Percentiles rank a stretch among this genome's conserved stretches.
Conservation (phyloP, 163 green algal genomes). For the Volvox carteri region DNA sequence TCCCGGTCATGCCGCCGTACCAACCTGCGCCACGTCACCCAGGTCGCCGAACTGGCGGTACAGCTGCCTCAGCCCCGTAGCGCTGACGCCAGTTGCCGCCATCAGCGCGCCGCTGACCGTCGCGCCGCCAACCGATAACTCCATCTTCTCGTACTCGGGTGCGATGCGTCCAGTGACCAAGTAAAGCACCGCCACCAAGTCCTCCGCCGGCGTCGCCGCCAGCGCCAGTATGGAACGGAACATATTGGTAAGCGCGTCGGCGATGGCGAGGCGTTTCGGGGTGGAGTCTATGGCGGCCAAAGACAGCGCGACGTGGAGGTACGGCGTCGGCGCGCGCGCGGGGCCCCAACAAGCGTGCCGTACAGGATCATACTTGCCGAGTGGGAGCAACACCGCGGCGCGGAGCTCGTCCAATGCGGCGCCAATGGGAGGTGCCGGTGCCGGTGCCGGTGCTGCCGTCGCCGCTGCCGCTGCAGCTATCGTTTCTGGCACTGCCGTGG, state of each 20-base stretch:
- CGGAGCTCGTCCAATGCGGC: constrained; percentile 7
- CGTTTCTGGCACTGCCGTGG: background rate
- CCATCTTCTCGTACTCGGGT: constrained; percentile 79
- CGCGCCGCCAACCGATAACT: constrained; percentile 74
- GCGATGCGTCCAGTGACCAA: constrained; percentile 79
- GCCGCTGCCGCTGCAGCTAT: background rate
- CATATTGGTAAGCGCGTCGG: constrained; percentile 80
- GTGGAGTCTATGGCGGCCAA: constrained; percentile 79
- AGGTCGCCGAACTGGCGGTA: constrained; percentile 85
- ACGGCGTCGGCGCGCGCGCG: constrained; percentile 72
- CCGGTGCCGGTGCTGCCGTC: constrained; percentile 28
- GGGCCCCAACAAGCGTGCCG: constrained; percentile 58
- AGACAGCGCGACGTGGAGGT: constrained; percentile 80
- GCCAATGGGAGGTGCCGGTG: constrained; percentile 14
- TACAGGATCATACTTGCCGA: constrained; percentile 72
- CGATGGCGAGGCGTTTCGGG: constrained; percentile 82
- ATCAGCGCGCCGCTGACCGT: constrained; percentile 64
- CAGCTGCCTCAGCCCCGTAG: constrained; percentile 73
- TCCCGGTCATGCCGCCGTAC: too few species aligned
- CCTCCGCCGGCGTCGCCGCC: background rate
- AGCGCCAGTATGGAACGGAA: constrained; percentile 70
- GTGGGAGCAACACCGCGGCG: constrained; percentile 56
- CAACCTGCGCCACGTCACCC: constrained; percentile 85
- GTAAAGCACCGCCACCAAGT: constrained; percentile 74
- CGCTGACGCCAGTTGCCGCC: constrained; percentile 54